phyloP scores from a whole-genome alignment of 257 asterid species.

The Cinchona pubescens region DNA sequence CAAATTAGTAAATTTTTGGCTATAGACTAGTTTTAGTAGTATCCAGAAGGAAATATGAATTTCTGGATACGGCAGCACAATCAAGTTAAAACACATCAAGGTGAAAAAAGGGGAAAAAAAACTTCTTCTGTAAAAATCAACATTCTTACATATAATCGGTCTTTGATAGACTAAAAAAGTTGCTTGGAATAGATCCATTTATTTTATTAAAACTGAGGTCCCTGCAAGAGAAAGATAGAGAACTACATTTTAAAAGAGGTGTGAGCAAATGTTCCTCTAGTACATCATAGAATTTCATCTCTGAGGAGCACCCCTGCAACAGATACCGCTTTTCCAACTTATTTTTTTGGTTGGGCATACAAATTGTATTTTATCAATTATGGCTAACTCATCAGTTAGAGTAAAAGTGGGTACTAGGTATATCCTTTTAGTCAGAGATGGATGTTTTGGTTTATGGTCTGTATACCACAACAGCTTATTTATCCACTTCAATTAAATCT shows the following conservation, averaged over 20 bases:
- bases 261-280: neutral
- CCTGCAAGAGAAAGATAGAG: slow-evolving; percentile 34
- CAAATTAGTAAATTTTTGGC: neutral
- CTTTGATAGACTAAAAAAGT: slow-evolving; percentile 14
- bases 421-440: neutral
- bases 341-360: neutral
- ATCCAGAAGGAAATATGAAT: too few relatives aligned
- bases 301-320: neutral
- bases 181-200: slow-evolving; percentile 54
- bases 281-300: neutral
- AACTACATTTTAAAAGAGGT: neutral
- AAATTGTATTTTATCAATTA: neutral
- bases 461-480: neutral
- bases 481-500: neutral
- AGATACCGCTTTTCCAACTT: neutral
- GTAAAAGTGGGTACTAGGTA: neutral
- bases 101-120: neutral
- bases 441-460: neutral
- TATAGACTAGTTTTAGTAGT: neutral
- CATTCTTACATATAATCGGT: slow-evolving; percentile 47
- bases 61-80: too few relatives aligned
- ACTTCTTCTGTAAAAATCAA: slow-evolving; percentile 1
- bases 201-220: slow-evolving; percentile 73
- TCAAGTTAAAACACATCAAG: too few relatives aligned
- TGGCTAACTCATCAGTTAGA: neutral